A percentile compares a stretch with the other conserved stretches of the same genome.
These are phyloP conservation scores for Lachnellula cervina DNA, from an alignment of 2,329 filamentous ascomycete genomes.

Conservation along the genomic window DNA sequence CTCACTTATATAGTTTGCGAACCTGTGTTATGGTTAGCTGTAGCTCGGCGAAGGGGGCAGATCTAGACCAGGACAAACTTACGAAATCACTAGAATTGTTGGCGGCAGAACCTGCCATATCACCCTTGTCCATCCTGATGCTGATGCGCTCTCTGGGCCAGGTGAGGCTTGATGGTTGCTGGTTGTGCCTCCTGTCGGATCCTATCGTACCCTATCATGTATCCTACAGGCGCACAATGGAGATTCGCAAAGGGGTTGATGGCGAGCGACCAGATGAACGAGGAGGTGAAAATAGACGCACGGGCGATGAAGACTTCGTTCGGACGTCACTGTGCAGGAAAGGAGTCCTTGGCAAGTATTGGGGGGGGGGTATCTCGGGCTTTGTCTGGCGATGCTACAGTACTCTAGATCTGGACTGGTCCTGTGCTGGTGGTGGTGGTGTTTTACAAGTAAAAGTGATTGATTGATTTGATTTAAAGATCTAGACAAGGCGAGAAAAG, in stretches of 20 bases:
- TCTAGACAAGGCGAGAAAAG: slow-evolving; percentile 15
- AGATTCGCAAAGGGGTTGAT: too few relatives aligned
- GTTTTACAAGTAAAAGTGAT: not conserved
- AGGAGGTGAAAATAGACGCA: not conserved
- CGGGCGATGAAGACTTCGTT: not conserved
- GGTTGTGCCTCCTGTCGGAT: not conserved
- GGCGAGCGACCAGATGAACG: too few relatives aligned
- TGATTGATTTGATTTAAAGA: not conserved
- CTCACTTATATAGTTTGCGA: slow-evolving; percentile 96
- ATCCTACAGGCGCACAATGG: too few relatives aligned
- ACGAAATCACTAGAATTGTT: slow-evolving; percentile 97
- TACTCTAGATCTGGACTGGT: not conserved
- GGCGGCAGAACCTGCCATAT: slow-evolving; percentile 35
- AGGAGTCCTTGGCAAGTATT: not conserved
- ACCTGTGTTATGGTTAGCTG: slow-evolving; percentile 53
- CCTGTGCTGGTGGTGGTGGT: not conserved
- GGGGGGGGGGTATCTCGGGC: not conserved
- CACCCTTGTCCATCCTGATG: slow-evolving; percentile 31
- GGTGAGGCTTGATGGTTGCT: not conserved
- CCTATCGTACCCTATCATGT: too few relatives aligned
- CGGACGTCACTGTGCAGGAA: not conserved
- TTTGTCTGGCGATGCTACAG: too few relatives aligned
- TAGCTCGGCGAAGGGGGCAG: not conserved
- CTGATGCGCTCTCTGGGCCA: not conserved
- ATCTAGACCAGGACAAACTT: slow-evolving; percentile 40